Conservation (phyloP, 768 basidiomycete species). For the Panaeolus papilionaceus region DNA sequence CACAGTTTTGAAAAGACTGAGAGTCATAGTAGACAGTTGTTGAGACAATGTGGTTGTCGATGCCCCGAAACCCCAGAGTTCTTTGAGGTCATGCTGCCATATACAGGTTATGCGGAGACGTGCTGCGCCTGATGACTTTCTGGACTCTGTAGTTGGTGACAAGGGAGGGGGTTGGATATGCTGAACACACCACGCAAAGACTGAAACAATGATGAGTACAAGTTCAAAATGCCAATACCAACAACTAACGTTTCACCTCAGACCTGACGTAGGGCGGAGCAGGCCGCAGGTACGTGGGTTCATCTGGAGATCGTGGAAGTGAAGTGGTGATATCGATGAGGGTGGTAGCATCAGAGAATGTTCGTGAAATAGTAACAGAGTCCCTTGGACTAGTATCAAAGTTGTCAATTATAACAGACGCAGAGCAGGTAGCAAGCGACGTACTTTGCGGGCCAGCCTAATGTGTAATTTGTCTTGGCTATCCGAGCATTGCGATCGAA, state of each 20-base stretch:
- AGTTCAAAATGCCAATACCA: slow-evolving; percentile 18
- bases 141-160: slow-evolving; percentile 37
- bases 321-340: slow-evolving; percentile 93
- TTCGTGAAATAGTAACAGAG: slow-evolving; percentile 90
- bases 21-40: slow-evolving; percentile 85
- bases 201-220: slow-evolving; percentile 39
- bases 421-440: slow-evolving; percentile 36
- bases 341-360: slow-evolving; percentile 80
- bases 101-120: slow-evolving; percentile 86
- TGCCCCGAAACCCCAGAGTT: slow-evolving; percentile 82
- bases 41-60: slow-evolving; percentile 65
- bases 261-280: slow-evolving; percentile 94
- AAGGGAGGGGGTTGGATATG: slow-evolving; percentile 48
- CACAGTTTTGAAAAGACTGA: slow-evolving; percentile 84
- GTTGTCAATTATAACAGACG: slow-evolving; percentile 10
- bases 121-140: slow-evolving; percentile 38
- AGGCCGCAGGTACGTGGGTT: slow-evolving; percentile 89
- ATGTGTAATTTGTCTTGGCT: slow-evolving; percentile 86
- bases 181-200: slow-evolving; percentile 97
- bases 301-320: slow-evolving; percentile 89
- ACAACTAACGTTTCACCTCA: slow-evolving; percentile 66
- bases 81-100: slow-evolving; percentile 93
- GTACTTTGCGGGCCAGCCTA: slow-evolving; percentile 98
- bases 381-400: slow-evolving; percentile 76
- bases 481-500: slow-evolving; percentile 88